These are phyloP conservation scores for Soucietia sequanensis DNA, from an alignment of 805 yeast genomes.

Conservation along the genomic window DNA sequence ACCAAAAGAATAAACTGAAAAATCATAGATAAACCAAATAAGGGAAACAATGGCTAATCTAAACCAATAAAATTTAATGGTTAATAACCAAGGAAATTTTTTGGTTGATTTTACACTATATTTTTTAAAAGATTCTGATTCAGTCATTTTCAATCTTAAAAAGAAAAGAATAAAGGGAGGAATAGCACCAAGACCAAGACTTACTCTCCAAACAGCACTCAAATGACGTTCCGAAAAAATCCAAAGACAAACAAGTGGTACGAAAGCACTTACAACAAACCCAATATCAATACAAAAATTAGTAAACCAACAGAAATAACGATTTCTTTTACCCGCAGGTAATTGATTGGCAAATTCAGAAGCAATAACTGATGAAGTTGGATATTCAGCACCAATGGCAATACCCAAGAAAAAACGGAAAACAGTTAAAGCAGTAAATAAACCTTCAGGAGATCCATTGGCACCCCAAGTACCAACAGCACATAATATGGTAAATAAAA, in stretches of 20 bases:
- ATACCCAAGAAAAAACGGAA: slow-evolving; percentile 87
- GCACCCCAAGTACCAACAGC: slow-evolving; percentile 85
- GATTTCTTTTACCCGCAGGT: slow-evolving; percentile 80
- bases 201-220: slow-evolving; percentile 86
- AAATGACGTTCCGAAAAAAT: slow-evolving; percentile 71
- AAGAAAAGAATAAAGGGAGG: slow-evolving; percentile 79
- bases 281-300: slow-evolving; percentile 86
- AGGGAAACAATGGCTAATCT: slow-evolving; percentile 67
- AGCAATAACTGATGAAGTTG: slow-evolving; percentile 89
- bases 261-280: slow-evolving; percentile 79
- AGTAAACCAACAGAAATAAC: slow-evolving; percentile 88
- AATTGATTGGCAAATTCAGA: slow-evolving; percentile 83
- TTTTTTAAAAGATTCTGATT: slow-evolving; percentile 69
- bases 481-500: slow-evolving; percentile 73
- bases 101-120: slow-evolving; percentile 61
- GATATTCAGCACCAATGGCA: slow-evolving; percentile 94
- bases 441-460: slow-evolving; percentile 64
- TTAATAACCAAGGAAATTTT: slow-evolving; percentile 61
- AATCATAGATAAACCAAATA: slow-evolving; percentile 91
- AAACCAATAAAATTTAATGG: slow-evolving; percentile 81
- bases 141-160: slow-evolving; percentile 72
- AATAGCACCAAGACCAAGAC: slow-evolving; percentile 86
- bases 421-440: slow-evolving; percentile 79
- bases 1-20: slow-evolving; percentile 84
- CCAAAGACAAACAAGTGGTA: slow-evolving; percentile 83